Conservation (phyloP, 2,329 filamentous ascomycete genomes). For the Grosmannia serpens region DNA sequence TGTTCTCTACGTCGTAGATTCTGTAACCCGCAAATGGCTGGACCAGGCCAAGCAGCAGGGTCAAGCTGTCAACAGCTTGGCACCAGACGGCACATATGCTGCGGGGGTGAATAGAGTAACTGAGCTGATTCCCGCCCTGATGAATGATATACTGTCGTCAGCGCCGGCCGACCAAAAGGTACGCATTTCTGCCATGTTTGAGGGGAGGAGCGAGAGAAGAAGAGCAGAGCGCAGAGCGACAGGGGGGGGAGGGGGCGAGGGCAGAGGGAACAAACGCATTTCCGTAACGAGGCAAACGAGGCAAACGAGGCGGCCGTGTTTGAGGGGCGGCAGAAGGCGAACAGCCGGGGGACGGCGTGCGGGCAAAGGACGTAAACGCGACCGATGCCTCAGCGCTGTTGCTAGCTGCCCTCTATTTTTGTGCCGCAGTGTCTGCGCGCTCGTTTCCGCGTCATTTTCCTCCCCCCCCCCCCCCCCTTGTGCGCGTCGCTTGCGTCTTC, state of each 20-base stretch:
- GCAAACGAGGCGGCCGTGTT: neutral
- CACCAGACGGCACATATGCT: constrained; percentile 84
- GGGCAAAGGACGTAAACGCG: neutral
- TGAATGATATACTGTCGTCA: constrained; percentile 86
- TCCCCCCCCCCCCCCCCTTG: neutral
- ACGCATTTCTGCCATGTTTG: constrained; percentile 36
- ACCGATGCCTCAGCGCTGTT: neutral
- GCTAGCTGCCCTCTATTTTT: neutral
- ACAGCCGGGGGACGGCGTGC: neutral
- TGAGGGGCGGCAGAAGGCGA: no score
- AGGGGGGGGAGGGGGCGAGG: neutral
- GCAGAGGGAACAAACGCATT: no score
- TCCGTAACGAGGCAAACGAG: neutral
- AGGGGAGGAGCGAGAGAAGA: neutral
- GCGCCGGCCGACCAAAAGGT: constrained; percentile 95
- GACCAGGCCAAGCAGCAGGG: constrained; percentile 82
- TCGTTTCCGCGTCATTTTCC: neutral
- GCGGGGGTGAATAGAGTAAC: constrained; percentile 94
- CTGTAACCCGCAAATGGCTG: constrained; percentile 97
- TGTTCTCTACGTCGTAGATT: constrained; percentile 99
- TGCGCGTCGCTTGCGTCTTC: neutral
- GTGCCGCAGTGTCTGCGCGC: neutral
- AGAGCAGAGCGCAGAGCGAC: neutral
- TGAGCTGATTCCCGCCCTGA: constrained; percentile 82
- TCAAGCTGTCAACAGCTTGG: constrained; percentile 68